A percentile compares a stretch with the other conserved stretches of the same genome.
Conservation (phyloP, 169 alveolate genomes). For the Eimeria praecox region DNA sequence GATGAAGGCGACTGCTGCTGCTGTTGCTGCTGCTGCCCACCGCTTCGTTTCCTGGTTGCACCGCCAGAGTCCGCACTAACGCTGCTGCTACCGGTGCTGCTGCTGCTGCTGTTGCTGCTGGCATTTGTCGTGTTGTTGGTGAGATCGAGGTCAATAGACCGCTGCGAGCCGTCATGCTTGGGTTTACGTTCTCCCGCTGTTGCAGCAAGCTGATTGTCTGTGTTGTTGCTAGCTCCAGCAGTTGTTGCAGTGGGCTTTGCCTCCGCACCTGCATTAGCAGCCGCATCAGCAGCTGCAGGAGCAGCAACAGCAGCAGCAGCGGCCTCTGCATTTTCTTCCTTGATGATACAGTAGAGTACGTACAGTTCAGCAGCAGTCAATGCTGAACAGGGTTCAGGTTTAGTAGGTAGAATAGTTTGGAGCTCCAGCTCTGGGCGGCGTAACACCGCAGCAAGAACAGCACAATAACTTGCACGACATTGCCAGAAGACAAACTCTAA, state of each 20-base stretch:
- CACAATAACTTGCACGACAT: constrained; percentile 69
- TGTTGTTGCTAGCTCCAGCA: not conserved
- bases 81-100: constrained; percentile 17
- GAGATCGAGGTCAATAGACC: not conserved
- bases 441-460: constrained; percentile 66
- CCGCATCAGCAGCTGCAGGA: not conserved
- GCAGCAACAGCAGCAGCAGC: constrained; percentile 2
- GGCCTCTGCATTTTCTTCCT: constrained; percentile 13
- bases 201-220: not conserved
- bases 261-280: not conserved
- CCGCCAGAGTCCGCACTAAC: not conserved
- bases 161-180: constrained; percentile 1
- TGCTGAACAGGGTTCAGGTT: not conserved
- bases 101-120: constrained; percentile 44
- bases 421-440: constrained; percentile 80
- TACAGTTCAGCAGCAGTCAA: constrained; percentile 11
- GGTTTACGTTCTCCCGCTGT: not conserved
- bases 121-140: not conserved
- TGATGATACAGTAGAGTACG: not conserved
- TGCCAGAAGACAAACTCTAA: constrained; percentile 75
- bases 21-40: constrained; percentile 10
- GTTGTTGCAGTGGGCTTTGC: not conserved
- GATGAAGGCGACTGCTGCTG: not conserved
- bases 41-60: not conserved
- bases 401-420: constrained; percentile 67